phyloP scores from a whole-genome alignment of 2,329 filamentous ascomycete species.

The Dothiorella sarmentorum region DNA sequence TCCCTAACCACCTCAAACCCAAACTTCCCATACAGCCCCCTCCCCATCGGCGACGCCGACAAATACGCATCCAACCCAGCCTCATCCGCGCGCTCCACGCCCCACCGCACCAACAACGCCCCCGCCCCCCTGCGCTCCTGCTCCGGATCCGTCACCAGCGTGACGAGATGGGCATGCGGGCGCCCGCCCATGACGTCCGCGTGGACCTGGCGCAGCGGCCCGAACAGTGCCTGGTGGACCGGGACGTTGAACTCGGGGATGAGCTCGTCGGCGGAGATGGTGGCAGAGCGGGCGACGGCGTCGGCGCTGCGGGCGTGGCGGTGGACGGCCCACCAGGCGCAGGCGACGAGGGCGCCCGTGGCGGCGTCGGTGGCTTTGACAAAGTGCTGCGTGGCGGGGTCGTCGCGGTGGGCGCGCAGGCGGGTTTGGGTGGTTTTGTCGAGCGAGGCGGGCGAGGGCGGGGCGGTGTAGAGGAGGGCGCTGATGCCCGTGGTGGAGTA shows the following conservation, averaged over 20 bases:
- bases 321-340: slow-evolving; percentile 13
- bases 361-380: slow-evolving; percentile 14
- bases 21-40: slow-evolving; percentile 32
- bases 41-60: slow-evolving; percentile 33
- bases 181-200: background rate
- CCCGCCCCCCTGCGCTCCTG: slow-evolving; percentile 35
- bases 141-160: slow-evolving; percentile 30
- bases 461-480: background rate
- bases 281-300: background rate
- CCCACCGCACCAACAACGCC: slow-evolving; percentile 32
- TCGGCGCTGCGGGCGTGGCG: background rate
- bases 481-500: slow-evolving; percentile 7
- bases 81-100: slow-evolving; percentile 31
- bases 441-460: background rate
- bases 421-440: background rate
- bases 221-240: background rate
- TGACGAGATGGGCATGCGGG: slow-evolving; percentile 25
- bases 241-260: slow-evolving; percentile 1
- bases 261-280: background rate
- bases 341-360: slow-evolving; percentile 10
- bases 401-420: background rate
- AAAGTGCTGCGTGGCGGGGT: background rate
- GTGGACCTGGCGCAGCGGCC: background rate
- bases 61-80: slow-evolving; percentile 31
- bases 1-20: slow-evolving; percentile 30